Conservation (phyloP, 306 rosid genomes). For the Delonix regia region DNA sequence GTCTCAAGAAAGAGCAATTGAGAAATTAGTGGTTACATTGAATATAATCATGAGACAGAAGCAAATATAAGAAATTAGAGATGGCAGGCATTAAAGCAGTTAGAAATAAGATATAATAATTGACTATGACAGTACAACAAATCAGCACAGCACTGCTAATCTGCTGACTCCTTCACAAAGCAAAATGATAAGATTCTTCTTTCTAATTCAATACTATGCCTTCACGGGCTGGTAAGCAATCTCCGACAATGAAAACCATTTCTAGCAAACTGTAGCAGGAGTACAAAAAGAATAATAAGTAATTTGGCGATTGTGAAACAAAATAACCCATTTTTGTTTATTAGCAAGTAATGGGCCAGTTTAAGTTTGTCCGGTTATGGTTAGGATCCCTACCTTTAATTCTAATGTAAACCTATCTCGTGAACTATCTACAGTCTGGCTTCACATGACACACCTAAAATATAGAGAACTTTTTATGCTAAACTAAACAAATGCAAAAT, state of each 20-base stretch:
- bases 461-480: not conserved
- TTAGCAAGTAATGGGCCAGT: slow-evolving; percentile 18
- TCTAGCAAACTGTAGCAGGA: not conserved
- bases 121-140: not conserved
- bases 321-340: slow-evolving; percentile 3
- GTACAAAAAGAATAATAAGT: not conserved
- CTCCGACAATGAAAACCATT: not conserved
- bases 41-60: not conserved
- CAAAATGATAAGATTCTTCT: not conserved
- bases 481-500: slow-evolving; percentile 19
- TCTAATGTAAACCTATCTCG: slow-evolving; percentile 37
- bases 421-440: slow-evolving; percentile 41
- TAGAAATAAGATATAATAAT: too few relatives aligned
- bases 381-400: not conserved
- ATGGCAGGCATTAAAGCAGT: not conserved
- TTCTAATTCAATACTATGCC: not conserved
- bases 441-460: slow-evolving; percentile 55
- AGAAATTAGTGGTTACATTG: not conserved
- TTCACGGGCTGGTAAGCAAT: not conserved
- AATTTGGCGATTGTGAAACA: not conserved
- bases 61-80: not conserved
- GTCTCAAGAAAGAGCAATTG: not conserved
- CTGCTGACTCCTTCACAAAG: not conserved
- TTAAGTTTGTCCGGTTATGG: slow-evolving; percentile 21
- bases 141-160: not conserved